Evolutionary conservation across 257 asterid genomes (phyloP), one percentile per base, ranked within the genome.

Genomic region (Parsonsia alboflavescens): DNA sequence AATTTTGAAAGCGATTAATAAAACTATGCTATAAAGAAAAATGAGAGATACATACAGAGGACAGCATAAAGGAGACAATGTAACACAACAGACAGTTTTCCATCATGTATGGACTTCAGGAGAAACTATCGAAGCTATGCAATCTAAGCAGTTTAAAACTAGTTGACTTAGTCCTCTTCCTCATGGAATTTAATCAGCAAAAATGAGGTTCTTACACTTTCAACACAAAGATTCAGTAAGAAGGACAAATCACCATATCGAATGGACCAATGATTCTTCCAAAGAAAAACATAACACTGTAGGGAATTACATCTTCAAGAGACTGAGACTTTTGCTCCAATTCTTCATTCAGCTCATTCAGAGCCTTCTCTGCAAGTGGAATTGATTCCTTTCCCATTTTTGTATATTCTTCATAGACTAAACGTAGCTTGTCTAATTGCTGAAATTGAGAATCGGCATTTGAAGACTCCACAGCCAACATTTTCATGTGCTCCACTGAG

Each of bases 381-480:
- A 95, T 85, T 73, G 85, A 81, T 64, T 95, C 97, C 84, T 85
- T 85, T 49, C 81, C 74, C 26, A 86, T 86, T 87, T 92, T 95
- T 73, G 80, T 81, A 79, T 84, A 88, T 77, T 95, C 99, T 79
- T 95, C 98, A 78, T 89, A 92, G 77, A 85, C 86, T 76, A 75
- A 70, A 13, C 98, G 90, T 65, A 95, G 89, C 73, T 89, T 92
- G 84, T 95, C 99, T 72, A 95, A 82, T 83, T 95, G 97, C 88
- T 90, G 98, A 80, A 90, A 87, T 52, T 81, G 87, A 83, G 85
- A 82, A 61, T 95, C 96, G 78, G 96, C 88, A 76, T 72, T 82
- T 68, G 96, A 86, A 69, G 92, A 82, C 62, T 88, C 90, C 80
- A 74, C 76, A 21, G 84, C 87, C 86, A 88, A 69, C 71, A 69